Percentiles rank a stretch among this genome's conserved stretches.
Conservation (phyloP, 192 early-diverging fungal species). For the Umbelopsis vinacea region DNA sequence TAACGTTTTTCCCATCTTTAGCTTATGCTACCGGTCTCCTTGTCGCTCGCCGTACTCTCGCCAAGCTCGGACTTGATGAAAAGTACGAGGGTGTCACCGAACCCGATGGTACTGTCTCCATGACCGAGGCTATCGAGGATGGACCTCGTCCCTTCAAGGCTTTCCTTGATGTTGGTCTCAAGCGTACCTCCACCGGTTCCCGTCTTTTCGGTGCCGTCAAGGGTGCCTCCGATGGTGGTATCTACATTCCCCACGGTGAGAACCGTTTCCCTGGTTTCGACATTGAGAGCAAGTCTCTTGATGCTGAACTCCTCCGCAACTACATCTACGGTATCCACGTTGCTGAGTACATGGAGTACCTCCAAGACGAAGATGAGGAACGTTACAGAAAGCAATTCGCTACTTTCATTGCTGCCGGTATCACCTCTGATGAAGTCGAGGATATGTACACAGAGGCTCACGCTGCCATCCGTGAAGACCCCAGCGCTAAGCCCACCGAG, state of each 20-base stretch:
- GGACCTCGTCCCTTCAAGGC: slow-evolving; percentile 97
- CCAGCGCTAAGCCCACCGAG: slow-evolving; percentile 67
- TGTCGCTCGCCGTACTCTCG: slow-evolving; percentile 92
- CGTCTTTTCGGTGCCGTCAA: slow-evolving; percentile 97
- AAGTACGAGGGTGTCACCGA: slow-evolving; percentile 97
- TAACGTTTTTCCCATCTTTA: too few species aligned
- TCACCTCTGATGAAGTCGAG: slow-evolving; percentile 91
- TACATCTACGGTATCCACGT: slow-evolving; percentile 99
- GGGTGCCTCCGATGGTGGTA: slow-evolving; percentile 99
- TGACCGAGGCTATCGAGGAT: slow-evolving; percentile 90
- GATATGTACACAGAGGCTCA: slow-evolving; percentile 94
- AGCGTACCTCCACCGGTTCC: slow-evolving; percentile 96
- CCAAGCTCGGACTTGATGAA: slow-evolving; percentile 92
- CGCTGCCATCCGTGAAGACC: slow-evolving; percentile 91
- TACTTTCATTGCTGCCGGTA: slow-evolving; percentile 86
- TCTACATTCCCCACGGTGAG: slow-evolving; percentile 95
- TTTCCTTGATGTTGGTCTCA: slow-evolving; percentile 96
- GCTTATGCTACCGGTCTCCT: slow-evolving; percentile 97
- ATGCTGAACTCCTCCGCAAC: slow-evolving; percentile 89
- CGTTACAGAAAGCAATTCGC: slow-evolving; percentile 96
- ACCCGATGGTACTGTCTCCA: slow-evolving; percentile 84
- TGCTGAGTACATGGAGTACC: slow-evolving; percentile 96
- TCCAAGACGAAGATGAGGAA: slow-evolving; percentile 99
- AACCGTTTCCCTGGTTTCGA: slow-evolving; percentile 98
- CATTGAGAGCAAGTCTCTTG: slow-evolving; percentile 81